Conservation (phyloP, 179 eudicot genomes). For the Sideroxylon spinosum region DNA sequence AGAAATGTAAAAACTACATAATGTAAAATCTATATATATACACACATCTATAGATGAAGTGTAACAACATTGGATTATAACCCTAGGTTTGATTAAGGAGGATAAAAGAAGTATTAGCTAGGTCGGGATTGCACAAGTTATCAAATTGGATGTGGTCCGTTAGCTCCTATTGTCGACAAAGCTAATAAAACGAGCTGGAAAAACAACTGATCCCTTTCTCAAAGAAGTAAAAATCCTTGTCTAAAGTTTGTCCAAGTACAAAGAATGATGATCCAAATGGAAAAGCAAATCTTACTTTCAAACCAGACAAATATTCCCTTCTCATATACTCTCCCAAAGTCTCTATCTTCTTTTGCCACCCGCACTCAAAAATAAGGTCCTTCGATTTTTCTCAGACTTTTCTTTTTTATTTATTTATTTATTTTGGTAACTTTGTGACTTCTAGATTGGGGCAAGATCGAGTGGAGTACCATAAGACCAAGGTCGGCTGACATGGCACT, state of each 20-base stretch:
- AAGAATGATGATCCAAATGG: neutral
- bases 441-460: slow-evolving; percentile 4
- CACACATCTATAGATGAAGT: too few relatives aligned
- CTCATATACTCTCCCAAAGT: neutral
- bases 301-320: slow-evolving; percentile 9
- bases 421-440: neutral
- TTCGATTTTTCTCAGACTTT: neutral
- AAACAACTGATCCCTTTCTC: too few relatives aligned
- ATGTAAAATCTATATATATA: too few relatives aligned
- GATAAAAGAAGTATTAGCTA: too few relatives aligned
- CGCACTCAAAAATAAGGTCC: neutral
- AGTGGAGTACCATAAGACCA: neutral
- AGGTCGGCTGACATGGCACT: slow-evolving; percentile 14
- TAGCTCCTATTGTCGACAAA: neutral
- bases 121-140: too few relatives aligned
- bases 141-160: neutral
- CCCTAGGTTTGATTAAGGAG: too few relatives aligned
- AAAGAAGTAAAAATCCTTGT: neutral
- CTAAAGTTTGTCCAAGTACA: slow-evolving; percentile 2
- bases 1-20: too few relatives aligned
- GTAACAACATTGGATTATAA: too few relatives aligned
- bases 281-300: neutral
- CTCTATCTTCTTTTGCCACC: slow-evolving; percentile 16
- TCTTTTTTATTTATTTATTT: neutral
- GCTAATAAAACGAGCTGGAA: neutral